These are phyloP conservation scores for Gossypium schwendimanii DNA, from an alignment of 441 rosid genomes.

Conservation along the genomic window DNA sequence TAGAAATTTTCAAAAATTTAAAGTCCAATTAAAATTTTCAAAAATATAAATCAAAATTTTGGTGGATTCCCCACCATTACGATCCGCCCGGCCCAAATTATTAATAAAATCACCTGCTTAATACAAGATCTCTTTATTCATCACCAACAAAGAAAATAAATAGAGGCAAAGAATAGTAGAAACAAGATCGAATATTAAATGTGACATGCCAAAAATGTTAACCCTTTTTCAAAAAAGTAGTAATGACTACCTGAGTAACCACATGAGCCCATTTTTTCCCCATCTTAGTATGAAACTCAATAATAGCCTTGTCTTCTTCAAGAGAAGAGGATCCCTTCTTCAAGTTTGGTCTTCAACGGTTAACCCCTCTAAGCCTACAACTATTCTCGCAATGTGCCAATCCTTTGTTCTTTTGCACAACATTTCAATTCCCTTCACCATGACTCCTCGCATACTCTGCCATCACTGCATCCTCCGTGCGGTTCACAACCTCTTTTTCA, in stretches of 20 bases:
- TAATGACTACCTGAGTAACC: conserved; percentile 36
- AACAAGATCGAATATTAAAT: no score
- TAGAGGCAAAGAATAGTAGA: no score
- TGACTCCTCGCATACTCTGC: conserved; percentile 60
- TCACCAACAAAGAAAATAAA: no score
- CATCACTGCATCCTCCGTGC: conserved; percentile 56
- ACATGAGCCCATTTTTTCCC: conserved; percentile 40
- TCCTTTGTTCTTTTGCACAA: conserved; percentile 65
- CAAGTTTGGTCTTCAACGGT: conserved; percentile 44
- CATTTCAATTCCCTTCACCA: conserved; percentile 93
- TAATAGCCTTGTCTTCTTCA: conserved; percentile 24
- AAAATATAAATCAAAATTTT: no score
- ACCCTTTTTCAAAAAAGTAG: no score
- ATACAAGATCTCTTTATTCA: no score
- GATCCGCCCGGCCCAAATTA: no score
- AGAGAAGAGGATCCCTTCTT: conserved; percentile 27
- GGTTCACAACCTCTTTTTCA: conserved; percentile 89
- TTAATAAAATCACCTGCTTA: no score
- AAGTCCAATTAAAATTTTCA: no score
- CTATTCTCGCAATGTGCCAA: conserved; percentile 83
- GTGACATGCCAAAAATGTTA: no score
- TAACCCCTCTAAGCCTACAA: conserved; percentile 54
- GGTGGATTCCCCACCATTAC: no score
- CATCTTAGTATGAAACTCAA: conserved; percentile 63
- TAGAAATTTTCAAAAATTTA: no score